Conservation (phyloP, 1,284 basidiomycete species). For the Paramarasmius palmivorus region DNA sequence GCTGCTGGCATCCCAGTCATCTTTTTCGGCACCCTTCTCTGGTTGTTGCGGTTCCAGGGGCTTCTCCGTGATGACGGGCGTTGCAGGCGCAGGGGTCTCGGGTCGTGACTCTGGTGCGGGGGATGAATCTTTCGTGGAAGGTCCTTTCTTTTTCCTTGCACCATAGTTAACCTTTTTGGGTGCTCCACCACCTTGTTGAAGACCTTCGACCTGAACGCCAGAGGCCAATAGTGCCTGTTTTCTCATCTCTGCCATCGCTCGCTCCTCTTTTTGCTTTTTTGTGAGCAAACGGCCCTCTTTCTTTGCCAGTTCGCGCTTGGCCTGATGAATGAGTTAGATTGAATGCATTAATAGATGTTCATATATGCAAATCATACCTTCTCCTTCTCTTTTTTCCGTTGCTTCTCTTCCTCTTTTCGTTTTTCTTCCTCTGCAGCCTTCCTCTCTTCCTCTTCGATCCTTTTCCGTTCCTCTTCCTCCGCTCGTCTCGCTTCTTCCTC, state of each 20-base stretch:
- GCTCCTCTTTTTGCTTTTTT: conserved; percentile 96
- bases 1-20: conserved; percentile 84
- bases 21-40: conserved; percentile 51
- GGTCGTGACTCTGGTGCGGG: conserved; percentile 55
- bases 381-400: conserved; percentile 86
- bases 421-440: conserved; percentile 75
- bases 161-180: conserved; percentile 80
- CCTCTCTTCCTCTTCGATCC: conserved; percentile 86
- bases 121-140: conserved; percentile 45
- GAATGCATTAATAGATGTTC: background rate
- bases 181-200: conserved; percentile 58
- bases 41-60: conserved; percentile 24
- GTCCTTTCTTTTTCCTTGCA: conserved; percentile 80
- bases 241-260: conserved; percentile 87
- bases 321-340: conserved; percentile 41
- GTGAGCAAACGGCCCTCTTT: conserved; percentile 91
- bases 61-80: conserved; percentile 31
- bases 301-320: conserved; percentile 81
- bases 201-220: conserved; percentile 88
- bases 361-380: conserved; percentile 51
- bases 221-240: conserved; percentile 90
- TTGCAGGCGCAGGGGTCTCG: conserved; percentile 46
- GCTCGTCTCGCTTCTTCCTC: conserved; percentile 76
- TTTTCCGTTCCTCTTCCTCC: conserved; percentile 74
- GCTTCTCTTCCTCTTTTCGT: conserved; percentile 81